Evolutionary conservation across 495 filamentous ascomycete genomes (phyloP).

Genomic region (Saxophila tyrrhenica): DNA sequence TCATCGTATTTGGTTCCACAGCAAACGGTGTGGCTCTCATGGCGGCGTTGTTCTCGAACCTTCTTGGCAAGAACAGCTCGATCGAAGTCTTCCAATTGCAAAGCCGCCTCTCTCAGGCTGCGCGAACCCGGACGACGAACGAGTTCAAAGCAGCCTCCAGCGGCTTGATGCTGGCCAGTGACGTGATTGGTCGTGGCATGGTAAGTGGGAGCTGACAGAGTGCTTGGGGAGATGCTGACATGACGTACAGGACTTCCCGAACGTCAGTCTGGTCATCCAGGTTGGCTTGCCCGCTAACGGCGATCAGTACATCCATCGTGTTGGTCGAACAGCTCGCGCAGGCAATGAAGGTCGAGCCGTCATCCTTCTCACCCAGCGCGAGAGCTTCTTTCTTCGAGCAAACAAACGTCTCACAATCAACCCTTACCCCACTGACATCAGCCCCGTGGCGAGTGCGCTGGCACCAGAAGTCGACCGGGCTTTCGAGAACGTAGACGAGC

Average conservation of each 20-base stretch:
- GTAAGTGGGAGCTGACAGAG: too few relatives aligned
- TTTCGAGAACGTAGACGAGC: conserved; percentile 37
- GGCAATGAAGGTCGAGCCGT: conserved; percentile 58
- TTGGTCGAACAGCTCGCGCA: conserved; percentile 61
- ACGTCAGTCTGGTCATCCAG: conserved; percentile 63
- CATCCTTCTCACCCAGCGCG: conserved; percentile 48
- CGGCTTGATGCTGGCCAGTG: conserved; percentile 53
- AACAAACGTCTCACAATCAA: conserved; percentile 46
- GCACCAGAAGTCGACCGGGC: conserved; percentile 17
- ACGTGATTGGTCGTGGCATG: conserved; percentile 65
- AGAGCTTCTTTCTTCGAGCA: conserved; percentile 47
- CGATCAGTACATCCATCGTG: conserved; percentile 63
- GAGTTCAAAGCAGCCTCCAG: conserved; percentile 45
- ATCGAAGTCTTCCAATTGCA: conserved; percentile 48
- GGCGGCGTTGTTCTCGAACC: conserved; percentile 35
- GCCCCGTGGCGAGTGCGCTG: conserved; percentile 27
- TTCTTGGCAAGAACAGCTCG: conserved; percentile 27
- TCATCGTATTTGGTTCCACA: conserved; percentile 58
- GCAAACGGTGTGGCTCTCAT: conserved; percentile 51
- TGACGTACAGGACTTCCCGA: conserved; percentile 69
- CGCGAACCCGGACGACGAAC: conserved; percentile 46
- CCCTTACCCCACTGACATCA: conserved; percentile 37
- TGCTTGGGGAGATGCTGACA: too few relatives aligned
- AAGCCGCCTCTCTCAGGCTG: conserved; percentile 46
- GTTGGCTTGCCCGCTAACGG: conserved; percentile 48